Percentiles rank a stretch among this genome's conserved stretches.
These are phyloP conservation scores for Sugiyamaella floridensis DNA, from an alignment of 805 yeast species.

Conservation along the genomic window DNA sequence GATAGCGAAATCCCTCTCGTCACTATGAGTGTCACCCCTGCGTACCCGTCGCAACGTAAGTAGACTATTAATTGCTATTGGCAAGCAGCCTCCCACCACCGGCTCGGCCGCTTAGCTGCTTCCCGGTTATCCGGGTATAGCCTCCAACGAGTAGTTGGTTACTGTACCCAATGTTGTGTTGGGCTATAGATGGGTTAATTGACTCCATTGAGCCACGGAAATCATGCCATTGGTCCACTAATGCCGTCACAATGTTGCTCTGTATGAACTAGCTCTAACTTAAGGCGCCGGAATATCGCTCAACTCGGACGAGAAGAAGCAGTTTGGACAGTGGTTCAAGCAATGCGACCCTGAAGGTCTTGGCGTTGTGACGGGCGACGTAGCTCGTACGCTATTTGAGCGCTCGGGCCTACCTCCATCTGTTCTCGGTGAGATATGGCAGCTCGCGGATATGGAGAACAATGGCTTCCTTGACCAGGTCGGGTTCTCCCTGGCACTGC, in stretches of 20 bases:
- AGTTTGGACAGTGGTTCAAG: conserved; percentile 69
- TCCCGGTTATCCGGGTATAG: neutral
- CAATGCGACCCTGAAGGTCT: conserved; percentile 70
- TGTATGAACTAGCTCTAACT: neutral
- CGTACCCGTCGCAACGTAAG: neutral
- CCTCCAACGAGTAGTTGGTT: too few species aligned
- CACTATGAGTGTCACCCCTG: neutral
- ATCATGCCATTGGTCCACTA: too few species aligned
- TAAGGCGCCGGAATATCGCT: conserved; percentile 25
- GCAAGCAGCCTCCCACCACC: neutral
- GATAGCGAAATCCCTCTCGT: neutral
- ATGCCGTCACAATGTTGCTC: too few species aligned
- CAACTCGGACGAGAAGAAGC: conserved; percentile 68
- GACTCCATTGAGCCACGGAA: too few species aligned
- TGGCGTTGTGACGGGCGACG: conserved; percentile 83
- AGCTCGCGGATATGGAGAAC: conserved; percentile 81
- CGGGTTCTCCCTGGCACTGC: conserved; percentile 79
- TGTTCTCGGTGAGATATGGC: conserved; percentile 87
- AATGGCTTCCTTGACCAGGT: conserved; percentile 74
- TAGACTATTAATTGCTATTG: neutral
- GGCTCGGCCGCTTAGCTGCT: neutral
- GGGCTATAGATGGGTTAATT: too few species aligned
- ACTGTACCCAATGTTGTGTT: too few species aligned
- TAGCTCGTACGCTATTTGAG: conserved; percentile 75
- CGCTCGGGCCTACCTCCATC: conserved; percentile 77